phyloP scores from a whole-genome alignment of 2,329 filamentous ascomycete species.

The Graphilbum ipis-grandicollis region DNA sequence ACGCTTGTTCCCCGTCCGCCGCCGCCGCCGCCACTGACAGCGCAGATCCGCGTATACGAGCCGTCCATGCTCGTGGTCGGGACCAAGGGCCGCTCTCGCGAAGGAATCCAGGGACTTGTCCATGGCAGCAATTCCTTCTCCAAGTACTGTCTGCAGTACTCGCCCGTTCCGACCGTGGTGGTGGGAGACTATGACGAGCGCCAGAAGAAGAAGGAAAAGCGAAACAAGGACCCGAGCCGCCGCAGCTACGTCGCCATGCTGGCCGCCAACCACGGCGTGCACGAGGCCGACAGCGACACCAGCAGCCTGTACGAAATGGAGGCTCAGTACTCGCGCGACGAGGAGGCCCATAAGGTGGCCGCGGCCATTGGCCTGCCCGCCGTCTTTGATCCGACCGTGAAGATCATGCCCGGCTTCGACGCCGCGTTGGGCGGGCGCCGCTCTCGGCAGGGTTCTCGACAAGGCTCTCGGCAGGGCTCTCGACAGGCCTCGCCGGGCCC shows the following conservation, averaged over 20 bases:
- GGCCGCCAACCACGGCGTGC: constrained; percentile 38
- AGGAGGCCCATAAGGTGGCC: constrained; percentile 48
- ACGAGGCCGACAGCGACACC: constrained; percentile 39
- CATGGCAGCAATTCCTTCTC: constrained; percentile 75
- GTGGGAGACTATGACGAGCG: constrained; percentile 77
- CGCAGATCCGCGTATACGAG: constrained; percentile 76
- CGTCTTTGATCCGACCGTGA: constrained; percentile 45
- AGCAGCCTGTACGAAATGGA: constrained; percentile 37
- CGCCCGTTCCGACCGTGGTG: constrained; percentile 81
- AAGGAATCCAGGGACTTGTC: constrained; percentile 71
- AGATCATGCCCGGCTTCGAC: constrained; percentile 17
- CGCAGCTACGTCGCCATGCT: constrained; percentile 67
- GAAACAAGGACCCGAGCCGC: constrained; percentile 56
- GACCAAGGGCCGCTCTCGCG: constrained; percentile 67
- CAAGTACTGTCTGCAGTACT: constrained; percentile 89
- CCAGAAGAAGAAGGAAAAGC: constrained; percentile 77
- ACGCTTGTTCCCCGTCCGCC: not conserved
- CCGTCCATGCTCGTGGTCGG: constrained; percentile 84
- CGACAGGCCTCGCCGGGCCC: no score
- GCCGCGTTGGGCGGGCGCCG: constrained; percentile 1
- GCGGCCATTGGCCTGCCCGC: constrained; percentile 45
- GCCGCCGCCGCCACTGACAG: not conserved
- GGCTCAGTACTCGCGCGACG: constrained; percentile 35
- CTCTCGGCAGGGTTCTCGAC: constrained; percentile 7
- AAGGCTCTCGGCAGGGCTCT: no score